These are phyloP conservation scores for Scedosporium minutisporum DNA, from an alignment of 2,329 filamentous ascomycete genomes.

Conservation along the genomic window DNA sequence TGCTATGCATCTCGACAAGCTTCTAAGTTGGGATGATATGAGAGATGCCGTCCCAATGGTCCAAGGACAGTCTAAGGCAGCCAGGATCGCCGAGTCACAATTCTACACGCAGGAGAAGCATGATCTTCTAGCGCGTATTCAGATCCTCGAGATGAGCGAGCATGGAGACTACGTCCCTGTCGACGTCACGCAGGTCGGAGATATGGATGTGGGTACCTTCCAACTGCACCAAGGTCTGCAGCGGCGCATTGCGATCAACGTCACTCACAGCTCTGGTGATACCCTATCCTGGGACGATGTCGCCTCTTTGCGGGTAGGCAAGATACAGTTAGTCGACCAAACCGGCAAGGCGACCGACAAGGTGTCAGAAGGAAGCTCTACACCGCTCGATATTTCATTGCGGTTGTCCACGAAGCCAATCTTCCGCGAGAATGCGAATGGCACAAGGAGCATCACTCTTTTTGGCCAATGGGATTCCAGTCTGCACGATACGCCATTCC, in stretches of 20 bases:
- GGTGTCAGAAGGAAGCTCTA: constrained; percentile 41
- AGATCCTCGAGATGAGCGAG: constrained; percentile 87
- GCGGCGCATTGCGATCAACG: constrained; percentile 72
- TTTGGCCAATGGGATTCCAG: constrained; percentile 97
- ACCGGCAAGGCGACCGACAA: constrained; percentile 78
- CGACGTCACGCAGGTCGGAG: constrained; percentile 78
- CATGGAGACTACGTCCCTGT: constrained; percentile 84
- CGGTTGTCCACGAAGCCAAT: constrained; percentile 69
- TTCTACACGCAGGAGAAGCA: constrained; percentile 91
- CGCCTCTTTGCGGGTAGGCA: constrained; percentile 64
- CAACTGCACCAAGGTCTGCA: constrained; percentile 94
- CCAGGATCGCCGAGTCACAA: constrained; percentile 79
- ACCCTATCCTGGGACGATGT: constrained; percentile 83
- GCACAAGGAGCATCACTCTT: constrained; percentile 76
- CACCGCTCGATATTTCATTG: constrained; percentile 60
- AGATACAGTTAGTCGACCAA: constrained; percentile 73
- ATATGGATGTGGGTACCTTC: constrained; percentile 80
- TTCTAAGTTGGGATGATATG: constrained; percentile 98
- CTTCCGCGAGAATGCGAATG: constrained; percentile 79
- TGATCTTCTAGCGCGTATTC: constrained; percentile 78
- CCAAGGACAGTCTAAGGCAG: constrained; percentile 42
- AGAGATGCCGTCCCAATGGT: constrained; percentile 62
- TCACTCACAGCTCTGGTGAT: constrained; percentile 88
- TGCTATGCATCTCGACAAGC: constrained; percentile 88
- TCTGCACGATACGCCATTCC: constrained; percentile 77